phyloP scores from a whole-genome alignment of 345 rosid genomes.

The Rhodamnia rubescens region DNA sequence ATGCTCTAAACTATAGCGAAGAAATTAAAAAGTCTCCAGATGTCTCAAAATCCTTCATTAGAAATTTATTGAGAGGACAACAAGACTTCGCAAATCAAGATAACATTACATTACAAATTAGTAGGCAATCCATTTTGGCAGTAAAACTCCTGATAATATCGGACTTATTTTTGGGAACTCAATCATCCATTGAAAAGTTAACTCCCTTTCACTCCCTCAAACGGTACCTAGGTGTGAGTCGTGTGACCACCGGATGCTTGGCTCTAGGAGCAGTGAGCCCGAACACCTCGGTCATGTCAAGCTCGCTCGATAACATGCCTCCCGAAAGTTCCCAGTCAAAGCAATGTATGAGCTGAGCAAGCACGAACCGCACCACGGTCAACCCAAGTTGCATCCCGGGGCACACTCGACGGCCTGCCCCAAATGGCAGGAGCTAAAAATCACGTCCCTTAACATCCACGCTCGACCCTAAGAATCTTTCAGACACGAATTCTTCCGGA shows the following conservation, averaged over 20 bases:
- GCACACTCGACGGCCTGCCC: slow-evolving; percentile 30
- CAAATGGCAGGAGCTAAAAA: slow-evolving; percentile 39
- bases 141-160: not conserved
- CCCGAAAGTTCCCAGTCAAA: slow-evolving; percentile 37
- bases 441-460: slow-evolving; percentile 22
- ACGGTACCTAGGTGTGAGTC: slow-evolving; percentile 19
- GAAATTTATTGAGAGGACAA: not conserved
- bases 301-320: slow-evolving; percentile 1
- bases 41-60: not conserved
- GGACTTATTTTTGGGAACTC: not conserved
- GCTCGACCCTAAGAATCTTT: slow-evolving; percentile 19
- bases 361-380: slow-evolving; percentile 6
- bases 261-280: slow-evolving; percentile 16
- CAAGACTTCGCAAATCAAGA: not conserved
- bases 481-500: slow-evolving; percentile 23
- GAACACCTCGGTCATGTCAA: slow-evolving; percentile 38
- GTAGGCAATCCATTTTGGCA: not conserved
- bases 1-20: not conserved
- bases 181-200: not conserved
- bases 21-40: not conserved
- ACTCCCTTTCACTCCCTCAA: not conserved
- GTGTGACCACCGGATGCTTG: slow-evolving; percentile 17
- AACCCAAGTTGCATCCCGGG: slow-evolving; percentile 32
- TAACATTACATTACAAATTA: not conserved
- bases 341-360: slow-evolving; percentile 38